Conservation (phyloP, 495 filamentous ascomycete genomes). For the Echria macrotheca region DNA sequence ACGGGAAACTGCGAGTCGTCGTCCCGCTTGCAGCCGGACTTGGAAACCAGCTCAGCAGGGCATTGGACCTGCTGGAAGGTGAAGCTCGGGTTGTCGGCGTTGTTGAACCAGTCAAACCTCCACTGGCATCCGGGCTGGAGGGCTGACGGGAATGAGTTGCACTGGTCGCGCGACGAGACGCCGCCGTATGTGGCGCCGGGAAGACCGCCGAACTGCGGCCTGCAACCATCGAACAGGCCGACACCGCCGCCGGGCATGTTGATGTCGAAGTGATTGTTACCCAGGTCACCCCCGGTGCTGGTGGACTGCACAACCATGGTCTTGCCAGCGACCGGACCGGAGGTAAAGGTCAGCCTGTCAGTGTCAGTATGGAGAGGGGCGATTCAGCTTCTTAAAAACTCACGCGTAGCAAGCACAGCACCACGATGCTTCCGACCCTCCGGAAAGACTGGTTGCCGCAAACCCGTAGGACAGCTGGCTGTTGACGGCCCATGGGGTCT, state of each 20-base stretch:
- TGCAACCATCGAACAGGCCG: constrained; percentile 52
- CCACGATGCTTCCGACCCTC: constrained; percentile 42
- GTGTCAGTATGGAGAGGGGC: constrained; percentile 15
- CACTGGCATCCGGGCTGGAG: constrained; percentile 51
- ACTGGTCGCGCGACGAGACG: constrained; percentile 42
- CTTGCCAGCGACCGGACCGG: constrained; percentile 44
- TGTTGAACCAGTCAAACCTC: constrained; percentile 56
- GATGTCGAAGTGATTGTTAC: constrained; percentile 53
- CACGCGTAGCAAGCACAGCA: constrained; percentile 55
- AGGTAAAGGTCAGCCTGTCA: constrained; percentile 31
- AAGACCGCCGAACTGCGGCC: constrained; percentile 46
- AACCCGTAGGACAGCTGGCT: constrained; percentile 51
- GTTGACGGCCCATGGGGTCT: constrained; percentile 50
- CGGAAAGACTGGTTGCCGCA: constrained; percentile 44
- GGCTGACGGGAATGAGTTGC: constrained; percentile 44
- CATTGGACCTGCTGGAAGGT: constrained; percentile 50
- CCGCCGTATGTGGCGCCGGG: constrained; percentile 54
- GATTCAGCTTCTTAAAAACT: too few relatives aligned
- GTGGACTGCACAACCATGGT: constrained; percentile 59
- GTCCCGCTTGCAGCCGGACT: constrained; percentile 41
- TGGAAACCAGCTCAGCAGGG: constrained; percentile 46
- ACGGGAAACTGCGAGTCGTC: constrained; percentile 31
- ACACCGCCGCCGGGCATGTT: constrained; percentile 55
- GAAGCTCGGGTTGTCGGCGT: constrained; percentile 51
- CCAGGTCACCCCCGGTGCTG: constrained; percentile 55